These are phyloP conservation scores for Noccaea caerulescens DNA, from an alignment of 345 rosid species.

Conservation along the genomic window DNA sequence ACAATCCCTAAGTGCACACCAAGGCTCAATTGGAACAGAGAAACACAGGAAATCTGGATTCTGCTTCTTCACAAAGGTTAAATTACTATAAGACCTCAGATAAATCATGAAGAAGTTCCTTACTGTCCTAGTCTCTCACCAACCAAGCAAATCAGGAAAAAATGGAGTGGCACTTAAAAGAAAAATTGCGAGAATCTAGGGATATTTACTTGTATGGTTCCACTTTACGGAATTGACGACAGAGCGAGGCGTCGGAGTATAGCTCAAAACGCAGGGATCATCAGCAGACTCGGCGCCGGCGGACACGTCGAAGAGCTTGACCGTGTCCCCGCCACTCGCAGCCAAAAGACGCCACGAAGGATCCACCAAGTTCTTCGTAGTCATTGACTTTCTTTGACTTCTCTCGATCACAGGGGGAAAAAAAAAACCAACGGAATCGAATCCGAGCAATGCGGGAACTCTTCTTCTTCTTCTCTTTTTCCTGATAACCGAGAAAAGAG, in stretches of 20 bases:
- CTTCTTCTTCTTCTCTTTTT: background rate
- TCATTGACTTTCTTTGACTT: conserved; percentile 27
- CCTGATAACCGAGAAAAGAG: background rate
- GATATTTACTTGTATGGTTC: conserved; percentile 79
- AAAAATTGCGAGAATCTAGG: background rate
- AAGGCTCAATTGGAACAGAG: background rate
- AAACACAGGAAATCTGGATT: background rate
- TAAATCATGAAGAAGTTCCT: background rate
- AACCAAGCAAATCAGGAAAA: conserved; percentile 18
- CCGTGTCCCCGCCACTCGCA: conserved; percentile 82
- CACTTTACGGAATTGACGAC: conserved; percentile 82
- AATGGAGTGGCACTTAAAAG: background rate
- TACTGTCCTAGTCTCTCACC: conserved; percentile 6
- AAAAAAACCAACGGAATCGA: background rate
- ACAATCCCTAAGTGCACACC: conserved; percentile 1
- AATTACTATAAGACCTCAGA: background rate
- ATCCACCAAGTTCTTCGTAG: conserved; percentile 56
- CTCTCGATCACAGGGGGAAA: background rate
- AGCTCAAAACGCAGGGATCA: conserved; percentile 74
- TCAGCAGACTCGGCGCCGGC: conserved; percentile 56
- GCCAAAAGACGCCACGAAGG: conserved; percentile 69
- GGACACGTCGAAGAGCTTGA: conserved; percentile 75
- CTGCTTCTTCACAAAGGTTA: background rate
- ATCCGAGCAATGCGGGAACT: conserved; percentile 27
- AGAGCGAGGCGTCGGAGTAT: conserved; percentile 71